Base-by-base conservation (phyloP, 2,329 filamentous ascomycete genomes). In the Purpureocillium takamizusanense region DNA sequence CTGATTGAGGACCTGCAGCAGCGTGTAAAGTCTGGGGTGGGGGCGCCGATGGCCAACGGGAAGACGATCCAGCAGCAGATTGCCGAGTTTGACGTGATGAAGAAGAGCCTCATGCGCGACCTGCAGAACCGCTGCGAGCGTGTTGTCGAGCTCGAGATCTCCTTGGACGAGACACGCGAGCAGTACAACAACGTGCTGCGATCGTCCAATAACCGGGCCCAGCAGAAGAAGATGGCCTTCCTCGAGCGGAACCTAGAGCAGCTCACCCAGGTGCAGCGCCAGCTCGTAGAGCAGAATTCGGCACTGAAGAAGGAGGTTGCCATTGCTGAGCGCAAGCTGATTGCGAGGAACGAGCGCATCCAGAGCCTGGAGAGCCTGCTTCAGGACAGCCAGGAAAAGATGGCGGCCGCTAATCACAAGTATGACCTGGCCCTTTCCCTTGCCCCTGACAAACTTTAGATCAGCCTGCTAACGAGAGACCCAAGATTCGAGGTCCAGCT, bases 181-280 rank as follows among this genome's bases (percentile, higher is more conserved):
- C 92, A 98, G 66, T 98, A 98, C 69, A 97, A 98, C 72, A 95
- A 95, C 53, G 92, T 98, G 43, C 76, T 98, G 42, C 83, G 90
- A 40, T 92, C 87, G 36, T 95, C 87, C 49, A 98, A 98, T 72
- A 97, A 94, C 71, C 84, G 92, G 42, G 90, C 92, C 17, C 92
- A 98, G 69, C 92, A 98, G 66, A 98, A 98, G 83, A 98, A 98
- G 77, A 97, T 98, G 86, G 94, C 92, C 13, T 98, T 98, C 75
- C 69, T 98, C 36, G 92, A 98, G 70, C 83, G 92, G 57, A 98
- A 98, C 60, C 78, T 98, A 31, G 92, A 98, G 67, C 92, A 98
- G 64, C 74, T 98, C 39, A 98, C 92, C 4, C 87, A 95, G 56
- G 92, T 98, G 38, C 92, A 98, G 65, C 81, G 92, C 39, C 92